Evolutionary conservation across 2,329 filamentous ascomycete genomes (phyloP), one percentile per base, ranked within the genome.

Genomic region (Pleomassaria siparia): DNA sequence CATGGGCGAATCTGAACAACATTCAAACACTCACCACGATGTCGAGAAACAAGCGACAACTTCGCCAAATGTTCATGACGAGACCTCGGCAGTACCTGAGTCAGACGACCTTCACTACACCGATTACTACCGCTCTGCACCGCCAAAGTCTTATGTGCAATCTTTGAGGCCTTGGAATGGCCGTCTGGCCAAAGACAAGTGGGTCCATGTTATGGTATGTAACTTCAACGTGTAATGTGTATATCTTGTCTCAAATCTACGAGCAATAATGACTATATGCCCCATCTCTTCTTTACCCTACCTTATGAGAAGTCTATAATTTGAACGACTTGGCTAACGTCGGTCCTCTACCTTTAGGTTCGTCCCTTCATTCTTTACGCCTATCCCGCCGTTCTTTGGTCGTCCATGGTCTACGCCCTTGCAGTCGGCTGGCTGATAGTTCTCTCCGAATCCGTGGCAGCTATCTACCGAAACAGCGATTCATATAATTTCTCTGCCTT

Each of bases 381-480:
- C 1, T 96, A 97, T 63, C 94, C 94, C 0, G 83, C 88, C 0
- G 88, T 97, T 1, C 80, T 96, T 8, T 97, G 91, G 92, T 92
- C 89, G 5, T 77, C 90, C 0, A 77, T 88, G 0, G 83, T 96
- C 3, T 97, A 97, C 67, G 78, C 91, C 0, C 86, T 94, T 59
- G 94, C 91, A 0, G 82, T 97, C 6, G 92, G 92, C 29, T 97
- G 92, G 94, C 80, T 97, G 22, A 96, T 97, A 56, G 91, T 97
- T 35, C 81, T 97, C 1, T 96, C 91, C 0, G 91, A 97, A 70
- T 88, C 87, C 0, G 84, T 97, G 2, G 82, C 89, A 0, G 79
- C 87, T 49, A 87, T 97, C 51, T 97, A 89, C 69, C 83, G 88
- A 29, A 77, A 83, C 45, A 75, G 77, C 0, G 75, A 80, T 0